phyloP scores from a whole-genome alignment of 75 land plant genomes.

The Cunninghamia lanceolata region DNA sequence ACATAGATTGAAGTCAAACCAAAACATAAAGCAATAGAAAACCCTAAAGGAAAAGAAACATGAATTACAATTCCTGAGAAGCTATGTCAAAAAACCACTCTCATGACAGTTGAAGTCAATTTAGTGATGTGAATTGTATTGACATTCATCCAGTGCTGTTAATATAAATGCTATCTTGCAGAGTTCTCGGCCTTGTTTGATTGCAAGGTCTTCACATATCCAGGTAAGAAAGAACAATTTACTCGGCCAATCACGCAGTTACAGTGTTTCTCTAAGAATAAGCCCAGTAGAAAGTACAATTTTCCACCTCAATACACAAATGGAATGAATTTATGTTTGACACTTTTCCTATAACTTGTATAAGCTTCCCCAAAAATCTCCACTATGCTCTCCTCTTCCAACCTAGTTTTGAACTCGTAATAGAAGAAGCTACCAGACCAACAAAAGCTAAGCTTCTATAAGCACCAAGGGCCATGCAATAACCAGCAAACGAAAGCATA shows the following conservation, averaged over 20 bases:
- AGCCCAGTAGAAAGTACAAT: too few species aligned
- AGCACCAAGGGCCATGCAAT: slow-evolving; percentile 59
- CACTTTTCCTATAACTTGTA: slow-evolving; percentile 50
- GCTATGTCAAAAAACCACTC: not conserved
- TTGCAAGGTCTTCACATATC: too few species aligned
- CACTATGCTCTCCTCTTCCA: slow-evolving; percentile 74
- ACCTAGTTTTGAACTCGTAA: slow-evolving; percentile 64
- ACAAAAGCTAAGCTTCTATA: slow-evolving; percentile 54
- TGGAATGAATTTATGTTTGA: slow-evolving; percentile 67
- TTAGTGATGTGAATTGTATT: too few species aligned
- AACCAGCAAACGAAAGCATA: slow-evolving; percentile 64
- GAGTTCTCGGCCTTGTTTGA: too few species aligned
- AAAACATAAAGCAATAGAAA: not conserved
- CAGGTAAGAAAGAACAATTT: too few species aligned
- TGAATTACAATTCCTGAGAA: not conserved
- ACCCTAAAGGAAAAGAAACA: not conserved
- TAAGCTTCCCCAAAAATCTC: slow-evolving; percentile 61
- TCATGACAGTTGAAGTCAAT: too few species aligned
- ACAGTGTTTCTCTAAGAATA: too few species aligned
- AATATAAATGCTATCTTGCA: too few species aligned
- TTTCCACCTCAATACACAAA: slow-evolving; percentile 45
- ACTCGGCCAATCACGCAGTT: too few species aligned
- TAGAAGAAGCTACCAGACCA: slow-evolving; percentile 46
- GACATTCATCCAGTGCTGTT: too few species aligned
- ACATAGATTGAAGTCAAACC: not conserved